Base-by-base conservation (phyloP, 73 alveolate species). In the Loxodes magnus region DNA sequence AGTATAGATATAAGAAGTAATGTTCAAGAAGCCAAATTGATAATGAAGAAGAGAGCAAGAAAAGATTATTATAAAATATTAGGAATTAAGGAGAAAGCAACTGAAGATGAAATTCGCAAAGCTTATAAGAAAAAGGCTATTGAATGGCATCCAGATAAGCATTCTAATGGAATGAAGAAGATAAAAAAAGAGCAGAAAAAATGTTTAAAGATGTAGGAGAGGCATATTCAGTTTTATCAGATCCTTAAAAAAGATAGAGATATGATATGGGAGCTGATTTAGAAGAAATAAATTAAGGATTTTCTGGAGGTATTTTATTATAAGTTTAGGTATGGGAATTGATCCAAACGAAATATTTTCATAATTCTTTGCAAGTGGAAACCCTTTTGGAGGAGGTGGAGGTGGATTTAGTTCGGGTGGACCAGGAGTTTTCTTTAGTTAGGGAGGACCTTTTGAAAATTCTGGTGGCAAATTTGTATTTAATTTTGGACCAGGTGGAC, bases 121-220 rank as follows among this genome's bases (percentile, higher is more conserved):
- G 94, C 87, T 30, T 90, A 84, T 66, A 75, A 86, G 30, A 87
- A 83, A 60, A 28, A 77, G 31, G 97, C 98, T 31, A 60, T 92
- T 12, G 80, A 74, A 42, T 88, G 84, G 83, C 99, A 92, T 81
- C 99, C 99, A 10, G 99, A 90, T 56, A 90, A 90, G 52, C 85
- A 90, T 37, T 63, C 78, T 28, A 87, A 81, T 29, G 48, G 63
- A 39, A 34, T 61, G 14, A 70, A 72, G 96, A 79, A 35, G 85
- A 74, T 44, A 78, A 58, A 52, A 64, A 56, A 37, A 94, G 85
- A 64, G 91, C 98, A 3, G 79, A 86, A 35, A 78, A 64, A 25
- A 52, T 50, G 49, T 91, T 87, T 72, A 69, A 87, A 67, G 97
- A 92, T 63, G 79, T 92, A 9, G 87, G 89, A 16, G 98, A 91